Base-by-base conservation (phyloP, 768 basidiomycete species). In the Kwoniella europaea region DNA sequence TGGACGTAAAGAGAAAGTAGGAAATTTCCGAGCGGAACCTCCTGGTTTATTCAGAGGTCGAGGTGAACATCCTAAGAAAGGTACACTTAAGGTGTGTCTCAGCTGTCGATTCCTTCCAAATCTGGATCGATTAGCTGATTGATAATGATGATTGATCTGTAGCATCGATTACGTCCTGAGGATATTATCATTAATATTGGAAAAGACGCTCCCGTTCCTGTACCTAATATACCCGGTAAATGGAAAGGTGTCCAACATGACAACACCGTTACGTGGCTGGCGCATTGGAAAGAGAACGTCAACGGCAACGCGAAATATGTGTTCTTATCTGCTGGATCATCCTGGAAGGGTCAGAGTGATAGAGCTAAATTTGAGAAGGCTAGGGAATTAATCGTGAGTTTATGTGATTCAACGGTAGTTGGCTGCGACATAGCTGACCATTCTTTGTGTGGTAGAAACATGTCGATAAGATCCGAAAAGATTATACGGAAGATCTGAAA, bases 281-380 rank as follows among this genome's bases (percentile, higher is more conserved):
- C 97, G 4, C 95, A 92, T 67, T 99, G 97, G 97, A 94, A 94
- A 57, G 97, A 98, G 84, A 99, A 99, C 80, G 90, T 98, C 84
- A 98, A 98, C 79, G 89, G 90, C 71, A 92, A 91, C 80, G 90
- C 92, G 84, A 98, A 98, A 85, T 99, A 99, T 80, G 97, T 99
- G 65, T 98, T 98, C 87, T 85, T 98, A 73, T 93, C 97, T 7
- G 92, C 97, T n/a, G 94, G 93, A 53, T 96, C 93, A 78, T 95
- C 94, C 9, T 87, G 98, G 79, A 99, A 99, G 85, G 97, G 97
- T 54, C 95, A 98, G 85, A 95, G 93, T 82, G 97, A 99, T 85
- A 92, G 94, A 90, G 85, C 88, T 67, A 99, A 99, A 85, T 99
- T 98, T 74, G 97, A 99, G 85, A 98, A 98, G 84, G 93, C 97